Percentiles rank a stretch among this genome's conserved stretches.
Conservation (phyloP, 345 rosid genomes). For the Isatis tinctoria region DNA sequence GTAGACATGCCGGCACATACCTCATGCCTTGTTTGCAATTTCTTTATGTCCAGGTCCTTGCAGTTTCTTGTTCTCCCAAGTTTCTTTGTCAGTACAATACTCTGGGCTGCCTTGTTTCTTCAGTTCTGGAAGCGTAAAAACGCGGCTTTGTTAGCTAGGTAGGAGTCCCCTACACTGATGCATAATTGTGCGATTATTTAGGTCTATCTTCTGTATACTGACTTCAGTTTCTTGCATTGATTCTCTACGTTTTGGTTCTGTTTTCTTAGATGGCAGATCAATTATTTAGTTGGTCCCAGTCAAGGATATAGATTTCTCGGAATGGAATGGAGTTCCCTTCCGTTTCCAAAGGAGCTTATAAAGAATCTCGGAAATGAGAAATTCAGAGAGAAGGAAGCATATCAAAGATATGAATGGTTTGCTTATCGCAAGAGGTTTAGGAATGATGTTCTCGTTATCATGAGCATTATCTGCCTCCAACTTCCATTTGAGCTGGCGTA, state of each 20-base stretch:
- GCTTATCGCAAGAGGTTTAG: constrained; percentile 70
- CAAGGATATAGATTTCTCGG: constrained; percentile 55
- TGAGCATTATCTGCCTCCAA: constrained; percentile 85
- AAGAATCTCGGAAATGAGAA: constrained; percentile 45
- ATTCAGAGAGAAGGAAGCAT: constrained; percentile 59
- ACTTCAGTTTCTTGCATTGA: neutral
- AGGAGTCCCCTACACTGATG: constrained; percentile 2
- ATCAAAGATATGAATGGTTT: constrained; percentile 86
- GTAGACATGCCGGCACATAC: neutral
- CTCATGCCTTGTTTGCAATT: constrained; percentile 8
- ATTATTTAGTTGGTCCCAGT: constrained; percentile 51
- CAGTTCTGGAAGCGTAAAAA: constrained; percentile 98
- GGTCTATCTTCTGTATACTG: neutral
- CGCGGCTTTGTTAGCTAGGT: constrained; percentile 73
- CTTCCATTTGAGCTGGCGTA: constrained; percentile 95
- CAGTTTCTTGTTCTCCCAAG: constrained; percentile 68
- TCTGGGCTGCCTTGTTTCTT: constrained; percentile 89
- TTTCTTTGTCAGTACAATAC: constrained; percentile 59
- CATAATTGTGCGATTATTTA: neutral
- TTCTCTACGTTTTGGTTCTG: constrained; percentile 5
- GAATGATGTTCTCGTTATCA: constrained; percentile 63
- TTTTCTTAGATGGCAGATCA: constrained; percentile 72
- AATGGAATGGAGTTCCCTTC: constrained; percentile 55
- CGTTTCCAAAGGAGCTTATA: constrained; percentile 45
- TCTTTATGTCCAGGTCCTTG: constrained; percentile 50